phyloP scores from a whole-genome alignment of 1,284 basidiomycete species.

The Ustilago trichophora region DNA sequence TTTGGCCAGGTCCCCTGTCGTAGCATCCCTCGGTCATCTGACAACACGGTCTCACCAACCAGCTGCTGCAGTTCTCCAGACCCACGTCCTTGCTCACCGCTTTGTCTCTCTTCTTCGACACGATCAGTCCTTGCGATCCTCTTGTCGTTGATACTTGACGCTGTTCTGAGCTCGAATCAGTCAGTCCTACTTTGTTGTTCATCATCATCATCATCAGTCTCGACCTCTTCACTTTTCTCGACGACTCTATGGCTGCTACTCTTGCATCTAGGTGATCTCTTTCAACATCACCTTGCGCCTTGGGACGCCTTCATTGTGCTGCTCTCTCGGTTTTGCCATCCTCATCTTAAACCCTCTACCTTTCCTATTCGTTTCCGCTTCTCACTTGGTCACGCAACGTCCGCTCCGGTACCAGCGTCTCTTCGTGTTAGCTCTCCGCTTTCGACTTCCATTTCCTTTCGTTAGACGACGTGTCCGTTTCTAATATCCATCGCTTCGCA shows the following conservation, averaged over 20 bases:
- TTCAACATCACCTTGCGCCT: conserved; percentile 20
- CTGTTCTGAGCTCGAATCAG: not conserved
- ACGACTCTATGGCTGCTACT: conserved; percentile 34
- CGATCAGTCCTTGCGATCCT: too few relatives aligned
- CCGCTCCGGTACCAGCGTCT: too few relatives aligned
- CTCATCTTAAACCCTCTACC: too few relatives aligned
- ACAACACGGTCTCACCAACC: not conserved
- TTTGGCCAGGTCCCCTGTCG: too few relatives aligned
- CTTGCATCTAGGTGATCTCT: conserved; percentile 29
- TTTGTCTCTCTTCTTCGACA: not conserved
- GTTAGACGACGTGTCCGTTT: too few relatives aligned
- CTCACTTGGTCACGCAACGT: too few relatives aligned
- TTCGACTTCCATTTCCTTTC: too few relatives aligned
- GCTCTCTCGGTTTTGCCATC: conserved; percentile 18
- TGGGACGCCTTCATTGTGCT: conserved; percentile 53
- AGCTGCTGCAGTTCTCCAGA: too few relatives aligned
- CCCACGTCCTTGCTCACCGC: conserved; percentile 1
- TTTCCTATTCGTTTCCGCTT: too few relatives aligned
- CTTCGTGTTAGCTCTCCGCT: not conserved
- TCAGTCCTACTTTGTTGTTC: not conserved
- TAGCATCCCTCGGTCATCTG: not conserved
- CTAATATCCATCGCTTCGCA: too few relatives aligned
- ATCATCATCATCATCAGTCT: not conserved
- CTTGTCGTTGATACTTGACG: too few relatives aligned
- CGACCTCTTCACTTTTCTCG: not conserved